Evolutionary conservation across 805 yeast species (phyloP), one percentile per base, ranked within the genome.

Genomic region (Huiozyma sinensis): DNA sequence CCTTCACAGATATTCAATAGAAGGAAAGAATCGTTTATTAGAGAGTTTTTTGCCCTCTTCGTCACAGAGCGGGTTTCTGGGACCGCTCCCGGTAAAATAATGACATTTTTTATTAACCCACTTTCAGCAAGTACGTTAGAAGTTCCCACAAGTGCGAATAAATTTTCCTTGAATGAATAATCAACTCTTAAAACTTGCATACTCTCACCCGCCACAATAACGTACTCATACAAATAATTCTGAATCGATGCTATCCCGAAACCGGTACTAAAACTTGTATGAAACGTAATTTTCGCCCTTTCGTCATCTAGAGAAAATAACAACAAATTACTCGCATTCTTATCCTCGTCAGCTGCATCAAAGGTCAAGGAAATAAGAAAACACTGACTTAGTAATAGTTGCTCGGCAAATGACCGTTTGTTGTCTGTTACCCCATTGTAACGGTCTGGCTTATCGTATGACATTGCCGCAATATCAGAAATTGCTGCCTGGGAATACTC

Each of bases 241-340:
- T 51, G 44, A 30, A 67, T 40, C 0, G 57, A 50, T 2, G 52
- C 50, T 6, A 60, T 46, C 11, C 48, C 29, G 37, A 35, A 47
- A 1, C 40, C 38, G 1, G 55, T 52, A 33, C 55, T 54, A n/a
- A 58, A 44, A 5, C 56, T 51, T 10, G 45, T 43, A 28, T 53
- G 56, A 5, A 59, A 54, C 34, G 63, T 63, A 6, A 66, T 44
- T 7, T 45, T 40, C 2, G 68, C 70, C 13, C 45, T 46, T 10
- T 46, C 48, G 31, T 65, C 67, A 54, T 67, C 71, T 17, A 67
- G 46, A 0, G 67, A 53, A 39, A 66, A 64, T 6, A 67, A 45
- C 48, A 62, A 46, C 9, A 67, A 39, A 29, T 68, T 63, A 4
- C 24, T 17, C 24, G 24, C 24, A 6, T 63, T 50, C 6, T 51